Evolutionary conservation across 2,329 filamentous ascomycete species (phyloP).

Genomic region (Clonostachys byssicola): DNA sequence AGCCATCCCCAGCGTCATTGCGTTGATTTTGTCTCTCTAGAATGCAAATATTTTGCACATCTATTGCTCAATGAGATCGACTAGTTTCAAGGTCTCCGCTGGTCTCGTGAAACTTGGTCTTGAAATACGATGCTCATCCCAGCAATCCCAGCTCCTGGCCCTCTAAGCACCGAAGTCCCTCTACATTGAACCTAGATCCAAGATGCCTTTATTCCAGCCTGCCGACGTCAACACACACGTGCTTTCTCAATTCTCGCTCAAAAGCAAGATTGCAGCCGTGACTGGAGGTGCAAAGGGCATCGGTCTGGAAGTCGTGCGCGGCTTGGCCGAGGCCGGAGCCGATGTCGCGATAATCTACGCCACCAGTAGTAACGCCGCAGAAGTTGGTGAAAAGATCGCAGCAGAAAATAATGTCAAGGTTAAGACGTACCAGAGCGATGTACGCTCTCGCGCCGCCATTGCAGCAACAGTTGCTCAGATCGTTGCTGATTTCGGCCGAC

Average conservation of each 20-base stretch:
- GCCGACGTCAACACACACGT: background rate
- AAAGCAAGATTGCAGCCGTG: constrained; percentile 37
- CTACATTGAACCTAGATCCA: background rate
- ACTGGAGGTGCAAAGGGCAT: constrained; percentile 45
- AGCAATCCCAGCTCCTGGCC: no score
- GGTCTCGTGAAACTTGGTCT: no score
- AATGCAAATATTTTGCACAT: no score
- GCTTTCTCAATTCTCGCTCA: constrained; percentile 5
- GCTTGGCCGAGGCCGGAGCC: constrained; percentile 21
- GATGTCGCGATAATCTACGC: background rate
- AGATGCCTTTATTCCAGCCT: background rate
- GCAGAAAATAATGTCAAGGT: constrained; percentile 25
- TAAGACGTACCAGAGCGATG: constrained; percentile 30
- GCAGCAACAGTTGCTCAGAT: constrained; percentile 17
- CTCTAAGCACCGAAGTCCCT: no score
- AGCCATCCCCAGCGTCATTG: no score
- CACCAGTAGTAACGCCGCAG: constrained; percentile 7
- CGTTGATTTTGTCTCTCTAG: no score
- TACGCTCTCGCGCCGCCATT: constrained; percentile 19
- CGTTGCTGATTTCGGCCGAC: constrained; percentile 26
- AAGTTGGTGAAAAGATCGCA: constrained; percentile 51
- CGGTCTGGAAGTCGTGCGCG: constrained; percentile 37
- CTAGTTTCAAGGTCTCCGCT: no score
- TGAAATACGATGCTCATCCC: no score
- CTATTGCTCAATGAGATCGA: no score